Evolutionary conservation across 2,329 filamentous ascomycete genomes (phyloP).

Genomic region (Fusarium sp.): DNA sequence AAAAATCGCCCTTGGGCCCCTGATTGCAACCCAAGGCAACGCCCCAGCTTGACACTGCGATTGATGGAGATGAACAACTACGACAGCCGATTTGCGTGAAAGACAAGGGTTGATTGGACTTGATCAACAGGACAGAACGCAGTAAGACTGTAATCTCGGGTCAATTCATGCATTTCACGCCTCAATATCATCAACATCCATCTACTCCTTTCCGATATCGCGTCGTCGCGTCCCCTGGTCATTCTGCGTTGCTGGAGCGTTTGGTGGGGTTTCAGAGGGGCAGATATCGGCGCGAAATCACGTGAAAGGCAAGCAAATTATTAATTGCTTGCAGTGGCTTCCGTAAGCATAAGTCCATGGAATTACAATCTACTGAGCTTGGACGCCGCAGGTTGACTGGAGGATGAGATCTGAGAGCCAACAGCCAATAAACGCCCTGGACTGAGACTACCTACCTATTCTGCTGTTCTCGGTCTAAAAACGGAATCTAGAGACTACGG

Average conservation of each 20-base stretch:
- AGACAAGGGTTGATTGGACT: conserved; percentile 6
- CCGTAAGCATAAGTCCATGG: conserved; percentile 35
- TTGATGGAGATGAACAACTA: conserved; percentile 12
- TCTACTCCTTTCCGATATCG: conserved; percentile 28
- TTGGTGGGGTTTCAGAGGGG: conserved; percentile 41
- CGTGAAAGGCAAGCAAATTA: conserved; percentile 44
- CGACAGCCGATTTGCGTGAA: conserved; percentile 23
- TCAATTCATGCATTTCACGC: conserved; percentile 6
- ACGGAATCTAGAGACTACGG: conserved; percentile 19
- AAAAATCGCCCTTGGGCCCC: conserved; percentile 41
- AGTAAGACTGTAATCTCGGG: not conserved
- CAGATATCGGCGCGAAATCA: conserved; percentile 42
- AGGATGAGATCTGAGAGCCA: conserved; percentile 39
- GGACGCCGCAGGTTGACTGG: conserved; percentile 39
- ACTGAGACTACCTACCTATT: conserved; percentile 9
- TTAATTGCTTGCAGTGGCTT: conserved; percentile 43
- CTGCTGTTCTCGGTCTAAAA: conserved; percentile 10
- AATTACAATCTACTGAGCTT: conserved; percentile 23
- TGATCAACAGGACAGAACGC: not conserved
- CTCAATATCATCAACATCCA: not conserved
- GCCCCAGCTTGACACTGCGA: conserved; percentile 30
- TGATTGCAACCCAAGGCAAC: conserved; percentile 50
- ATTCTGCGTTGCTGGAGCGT: conserved; percentile 35
- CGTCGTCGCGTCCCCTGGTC: conserved; percentile 39
- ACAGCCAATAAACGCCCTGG: conserved; percentile 41